Evolutionary conservation across 805 yeast genomes (phyloP).

Genomic region (Pichia deserticola): DNA sequence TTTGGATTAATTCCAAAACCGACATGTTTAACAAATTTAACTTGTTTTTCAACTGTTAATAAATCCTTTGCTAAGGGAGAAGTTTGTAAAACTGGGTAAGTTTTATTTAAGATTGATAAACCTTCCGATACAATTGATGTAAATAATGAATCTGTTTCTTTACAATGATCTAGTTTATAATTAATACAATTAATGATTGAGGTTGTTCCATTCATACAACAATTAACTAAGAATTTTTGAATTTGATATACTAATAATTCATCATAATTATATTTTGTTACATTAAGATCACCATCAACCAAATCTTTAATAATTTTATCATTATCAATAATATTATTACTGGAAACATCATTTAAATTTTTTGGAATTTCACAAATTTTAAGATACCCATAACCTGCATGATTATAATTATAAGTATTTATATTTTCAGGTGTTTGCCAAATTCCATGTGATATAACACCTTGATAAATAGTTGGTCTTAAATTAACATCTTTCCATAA

Average conservation of each 20-base stretch:
- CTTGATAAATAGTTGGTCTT: slow-evolving; percentile 61
- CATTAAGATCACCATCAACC: slow-evolving; percentile 24
- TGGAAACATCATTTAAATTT: slow-evolving; percentile 10
- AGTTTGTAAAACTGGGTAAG: slow-evolving; percentile 23
- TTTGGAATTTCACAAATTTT: slow-evolving; percentile 52
- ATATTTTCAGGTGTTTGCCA: slow-evolving; percentile 32
- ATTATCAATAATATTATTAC: slow-evolving; percentile 11
- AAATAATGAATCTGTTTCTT: slow-evolving; percentile 30
- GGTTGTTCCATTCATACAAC: slow-evolving; percentile 79
- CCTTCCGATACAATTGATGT: slow-evolving; percentile 38
- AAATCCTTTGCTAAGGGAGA: slow-evolving; percentile 28
- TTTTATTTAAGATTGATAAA: slow-evolving; percentile 32
- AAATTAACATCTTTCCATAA: slow-evolving; percentile 43
- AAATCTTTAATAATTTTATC: slow-evolving; percentile 21
- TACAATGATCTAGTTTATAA: slow-evolving; percentile 54
- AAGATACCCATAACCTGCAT: slow-evolving; percentile 68
- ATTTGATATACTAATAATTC: slow-evolving; percentile 50
- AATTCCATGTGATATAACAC: slow-evolving; percentile 81
- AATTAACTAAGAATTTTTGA: slow-evolving; percentile 71
- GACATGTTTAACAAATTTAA: slow-evolving; percentile 22
- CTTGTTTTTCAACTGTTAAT: slow-evolving; percentile 30
- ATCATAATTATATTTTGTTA: slow-evolving; percentile 30
- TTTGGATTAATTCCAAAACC: slow-evolving; percentile 30
- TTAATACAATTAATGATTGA: slow-evolving; percentile 71
- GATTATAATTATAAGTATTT: slow-evolving; percentile 40